phyloP scores from a whole-genome alignment of 73 alveolate genomes.

The Paramecium octaurelia region DNA sequence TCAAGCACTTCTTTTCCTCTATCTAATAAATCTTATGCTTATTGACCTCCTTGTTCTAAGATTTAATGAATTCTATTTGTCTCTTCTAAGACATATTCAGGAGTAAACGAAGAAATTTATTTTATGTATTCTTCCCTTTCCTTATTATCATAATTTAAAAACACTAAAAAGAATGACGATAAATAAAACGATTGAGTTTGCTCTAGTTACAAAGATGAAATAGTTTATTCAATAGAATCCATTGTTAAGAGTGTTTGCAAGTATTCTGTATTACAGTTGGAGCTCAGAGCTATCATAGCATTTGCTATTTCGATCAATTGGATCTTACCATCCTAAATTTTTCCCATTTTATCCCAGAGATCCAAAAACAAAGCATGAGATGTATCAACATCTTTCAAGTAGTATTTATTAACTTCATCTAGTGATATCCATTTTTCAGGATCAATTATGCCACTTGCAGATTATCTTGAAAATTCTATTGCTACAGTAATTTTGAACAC shows the following conservation, averaged over 20 bases:
- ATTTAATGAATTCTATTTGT: background rate
- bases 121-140: background rate
- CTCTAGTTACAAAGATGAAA: background rate
- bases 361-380: background rate
- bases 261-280: constrained; percentile 12
- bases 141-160: background rate
- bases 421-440: background rate
- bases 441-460: background rate
- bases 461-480: constrained; percentile 46
- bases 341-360: background rate
- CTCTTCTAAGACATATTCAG: background rate
- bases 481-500: constrained; percentile 21
- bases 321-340: background rate
- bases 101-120: background rate
- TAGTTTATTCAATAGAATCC: background rate
- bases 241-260: background rate
- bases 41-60: background rate
- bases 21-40: background rate
- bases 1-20: background rate
- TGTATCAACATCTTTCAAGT: background rate
- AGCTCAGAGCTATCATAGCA: constrained; percentile 17
- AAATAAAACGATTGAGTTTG: background rate
- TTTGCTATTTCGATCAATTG: background rate
- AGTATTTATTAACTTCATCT: background rate
- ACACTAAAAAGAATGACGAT: background rate